phyloP scores from a whole-genome alignment of 2,329 filamentous ascomycete genomes.

The Phaeoacremonium minimum region DNA sequence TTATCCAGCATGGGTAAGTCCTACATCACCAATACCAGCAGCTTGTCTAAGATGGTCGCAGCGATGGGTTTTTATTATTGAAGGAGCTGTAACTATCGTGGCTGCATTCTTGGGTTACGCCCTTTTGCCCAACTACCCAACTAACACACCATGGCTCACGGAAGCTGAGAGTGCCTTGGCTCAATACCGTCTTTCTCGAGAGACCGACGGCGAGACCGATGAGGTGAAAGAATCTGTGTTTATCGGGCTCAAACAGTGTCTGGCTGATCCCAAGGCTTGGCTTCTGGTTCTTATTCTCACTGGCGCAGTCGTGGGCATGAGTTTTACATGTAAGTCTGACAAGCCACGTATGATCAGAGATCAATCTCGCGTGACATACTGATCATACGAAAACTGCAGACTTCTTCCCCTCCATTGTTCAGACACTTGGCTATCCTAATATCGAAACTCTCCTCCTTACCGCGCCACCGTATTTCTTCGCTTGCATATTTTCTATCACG shows the following conservation, averaged over 20 bases:
- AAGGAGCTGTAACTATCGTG: conserved; percentile 8
- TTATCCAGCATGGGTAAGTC: conserved; percentile 7
- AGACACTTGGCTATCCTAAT: conserved; percentile 15
- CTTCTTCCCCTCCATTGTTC: conserved; percentile 20
- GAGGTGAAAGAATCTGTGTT: conserved; percentile 47
- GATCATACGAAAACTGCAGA: no score
- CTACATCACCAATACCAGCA: no score
- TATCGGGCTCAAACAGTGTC: conserved; percentile 45
- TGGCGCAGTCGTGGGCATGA: neutral
- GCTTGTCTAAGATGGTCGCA: no score
- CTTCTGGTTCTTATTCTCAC: conserved; percentile 21
- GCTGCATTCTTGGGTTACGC: conserved; percentile 1
- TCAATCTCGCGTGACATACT: no score
- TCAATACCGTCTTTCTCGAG: conserved; percentile 14
- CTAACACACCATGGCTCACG: conserved; percentile 7
- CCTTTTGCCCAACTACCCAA: conserved; percentile 5
- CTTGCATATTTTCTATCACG: conserved; percentile 17
- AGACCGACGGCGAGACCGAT: conserved; percentile 48
- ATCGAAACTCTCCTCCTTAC: conserved; percentile 21
- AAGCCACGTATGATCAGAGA: no score
- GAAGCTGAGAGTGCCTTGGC: conserved; percentile 1
- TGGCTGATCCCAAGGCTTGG: conserved; percentile 53
- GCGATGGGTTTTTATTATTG: conserved; percentile 10
- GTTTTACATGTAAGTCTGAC: neutral
- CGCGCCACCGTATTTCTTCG: conserved; percentile 21